Evolutionary conservation across 2,329 filamentous ascomycete species (phyloP).

Genomic region (Lecanicillium sp.): DNA sequence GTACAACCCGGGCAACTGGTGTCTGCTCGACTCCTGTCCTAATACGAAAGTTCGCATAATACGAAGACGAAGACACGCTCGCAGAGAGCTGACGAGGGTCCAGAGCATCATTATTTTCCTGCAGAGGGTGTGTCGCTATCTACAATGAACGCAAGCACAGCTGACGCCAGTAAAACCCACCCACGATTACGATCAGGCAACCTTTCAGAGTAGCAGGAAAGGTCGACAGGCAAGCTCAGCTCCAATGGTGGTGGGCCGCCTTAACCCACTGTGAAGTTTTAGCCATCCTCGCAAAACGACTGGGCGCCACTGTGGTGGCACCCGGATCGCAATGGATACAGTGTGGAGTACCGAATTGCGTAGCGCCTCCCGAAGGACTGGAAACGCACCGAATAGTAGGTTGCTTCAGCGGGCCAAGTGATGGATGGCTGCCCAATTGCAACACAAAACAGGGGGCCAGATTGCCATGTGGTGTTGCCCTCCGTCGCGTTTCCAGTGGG

Average conservation of each 20-base stretch:
- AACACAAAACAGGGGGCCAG: conserved; percentile 5
- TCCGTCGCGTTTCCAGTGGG: neutral
- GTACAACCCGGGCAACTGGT: no score
- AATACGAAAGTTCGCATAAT: no score
- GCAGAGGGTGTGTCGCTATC: no score
- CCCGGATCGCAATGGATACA: conserved; percentile 13
- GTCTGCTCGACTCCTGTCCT: no score
- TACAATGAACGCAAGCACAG: no score
- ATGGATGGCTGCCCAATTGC: conserved; percentile 12
- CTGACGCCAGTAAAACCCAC: no score
- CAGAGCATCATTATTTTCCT: no score
- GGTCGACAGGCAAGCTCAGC: no score
- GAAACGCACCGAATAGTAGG: conserved; percentile 19
- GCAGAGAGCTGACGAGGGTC: no score
- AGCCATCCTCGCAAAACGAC: neutral
- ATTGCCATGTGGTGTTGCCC: conserved; percentile 9
- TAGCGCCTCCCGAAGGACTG: conserved; percentile 25
- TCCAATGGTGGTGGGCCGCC: conserved; percentile 5
- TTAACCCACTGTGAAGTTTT: neutral
- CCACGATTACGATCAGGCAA: no score
- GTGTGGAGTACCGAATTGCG: conserved; percentile 6
- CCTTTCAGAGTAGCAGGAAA: no score
- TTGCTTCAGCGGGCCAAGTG: conserved; percentile 15
- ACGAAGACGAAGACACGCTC: no score
- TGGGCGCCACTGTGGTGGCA: conserved; percentile 14